A percentile compares a stretch with the other conserved stretches of the same genome.
Conservation (phyloP, 371 early-diverging fungal genomes). For the Funneliformis caledonium region DNA sequence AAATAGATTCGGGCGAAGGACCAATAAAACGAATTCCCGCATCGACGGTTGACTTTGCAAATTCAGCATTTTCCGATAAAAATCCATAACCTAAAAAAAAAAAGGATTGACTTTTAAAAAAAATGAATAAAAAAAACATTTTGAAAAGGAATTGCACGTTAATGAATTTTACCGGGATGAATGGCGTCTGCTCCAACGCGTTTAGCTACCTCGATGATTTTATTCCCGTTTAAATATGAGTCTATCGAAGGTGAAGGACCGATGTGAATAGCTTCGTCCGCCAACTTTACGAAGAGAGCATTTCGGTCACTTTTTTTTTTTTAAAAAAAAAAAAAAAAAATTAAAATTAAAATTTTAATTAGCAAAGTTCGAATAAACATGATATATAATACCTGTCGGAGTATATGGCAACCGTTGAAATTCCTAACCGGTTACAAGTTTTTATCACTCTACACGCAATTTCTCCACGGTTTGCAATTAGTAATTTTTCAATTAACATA, state of each 20-base stretch:
- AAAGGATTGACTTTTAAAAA: background rate
- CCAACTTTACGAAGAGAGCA: constrained; percentile 82
- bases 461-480: constrained; percentile 90
- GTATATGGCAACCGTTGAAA: constrained; percentile 95
- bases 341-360: background rate
- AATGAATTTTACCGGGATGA: constrained; percentile 63
- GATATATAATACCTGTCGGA: constrained; percentile 61
- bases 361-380: background rate
- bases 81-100: constrained; percentile 75
- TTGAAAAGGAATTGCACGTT: background rate
- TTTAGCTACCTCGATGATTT: constrained; percentile 63
- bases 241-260: constrained; percentile 75
- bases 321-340: background rate
- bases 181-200: constrained; percentile 76
- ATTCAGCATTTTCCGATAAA: constrained; percentile 81
- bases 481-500: constrained; percentile 75
- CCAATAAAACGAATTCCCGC: constrained; percentile 78
- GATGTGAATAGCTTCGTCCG: constrained; percentile 78
- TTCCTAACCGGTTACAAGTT: constrained; percentile 87
- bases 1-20: constrained; percentile 76
- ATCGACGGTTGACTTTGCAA: constrained; percentile 66
- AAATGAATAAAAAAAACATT: background rate
- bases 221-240: constrained; percentile 71
- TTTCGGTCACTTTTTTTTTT: constrained; percentile 74
- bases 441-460: constrained; percentile 86